Conservation (phyloP, 108 stramenopile genomes). For the Nitzschia putrida region DNA sequence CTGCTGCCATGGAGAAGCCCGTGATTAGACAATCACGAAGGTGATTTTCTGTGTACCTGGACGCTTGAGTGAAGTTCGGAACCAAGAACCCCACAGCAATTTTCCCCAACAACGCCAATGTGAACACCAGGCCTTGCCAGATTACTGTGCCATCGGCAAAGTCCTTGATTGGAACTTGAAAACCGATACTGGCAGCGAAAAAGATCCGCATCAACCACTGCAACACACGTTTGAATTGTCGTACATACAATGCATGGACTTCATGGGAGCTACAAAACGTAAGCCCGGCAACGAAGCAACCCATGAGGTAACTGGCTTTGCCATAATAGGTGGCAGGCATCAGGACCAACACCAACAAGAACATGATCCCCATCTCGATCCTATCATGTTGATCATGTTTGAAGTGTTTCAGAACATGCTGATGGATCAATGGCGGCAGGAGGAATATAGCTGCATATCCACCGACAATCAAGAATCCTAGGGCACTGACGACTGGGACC, state of each 20-base stretch:
- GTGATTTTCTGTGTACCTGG: slow-evolving; percentile 49
- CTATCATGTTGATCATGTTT: slow-evolving; percentile 40
- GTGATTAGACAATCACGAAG: slow-evolving; percentile 66
- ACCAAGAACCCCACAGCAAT: slow-evolving; percentile 78
- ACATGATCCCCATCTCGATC: slow-evolving; percentile 58
- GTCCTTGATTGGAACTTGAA: slow-evolving; percentile 72
- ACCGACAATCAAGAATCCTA: slow-evolving; percentile 67
- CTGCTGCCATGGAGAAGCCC: slow-evolving; percentile 77
- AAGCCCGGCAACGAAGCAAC: slow-evolving; percentile 70
- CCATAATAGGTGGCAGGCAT: slow-evolving; percentile 63
- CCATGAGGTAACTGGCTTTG: slow-evolving; percentile 63
- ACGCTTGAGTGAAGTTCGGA: slow-evolving; percentile 70
- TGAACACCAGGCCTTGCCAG: slow-evolving; percentile 68
- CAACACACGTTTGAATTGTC: slow-evolving; percentile 78
- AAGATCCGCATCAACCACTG: slow-evolving; percentile 89
- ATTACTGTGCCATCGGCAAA: slow-evolving; percentile 63
- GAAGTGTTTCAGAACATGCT: slow-evolving; percentile 35
- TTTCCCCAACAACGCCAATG: slow-evolving; percentile 67
- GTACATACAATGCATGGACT: slow-evolving; percentile 59
- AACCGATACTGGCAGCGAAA: slow-evolving; percentile 81
- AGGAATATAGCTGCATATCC: slow-evolving; percentile 65
- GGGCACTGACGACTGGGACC: slow-evolving; percentile 68
- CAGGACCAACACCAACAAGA: slow-evolving; percentile 51
- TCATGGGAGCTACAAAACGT: slow-evolving; percentile 70
- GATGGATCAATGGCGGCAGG: slow-evolving; percentile 54